phyloP scores from a whole-genome alignment of 176 grass and related monocot species.

The Zea mays region Zm-B73-REFERENCE-NAM-5.0 NC_050098.1:123441501-123442000 shows the following conservation, averaged over 20 bases:
- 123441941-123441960: not conserved
- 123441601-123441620: not conserved
- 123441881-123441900: not conserved
- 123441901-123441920: not conserved
- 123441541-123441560: conserved; percentile 17
- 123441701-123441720: conserved; percentile 26
- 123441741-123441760: not conserved
- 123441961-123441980: not conserved
- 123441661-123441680: conserved; percentile 4
- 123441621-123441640: not conserved
- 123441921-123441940: not conserved
- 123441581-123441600: not conserved
- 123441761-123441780: not conserved
- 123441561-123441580: conserved; percentile 29
- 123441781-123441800: not conserved
- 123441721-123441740: not conserved
- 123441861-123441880: not conserved
- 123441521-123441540: not conserved
- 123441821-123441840: not conserved
- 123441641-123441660: not conserved
- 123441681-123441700: too few species aligned
- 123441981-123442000: too few species aligned
- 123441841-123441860: not conserved
- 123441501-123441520: too few species aligned
- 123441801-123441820: conserved; percentile 5